Percentiles rank a stretch among this genome's conserved stretches.
Conservation (phyloP, 176 grass and related monocot species). For the Elymus sibiricus region DNA sequence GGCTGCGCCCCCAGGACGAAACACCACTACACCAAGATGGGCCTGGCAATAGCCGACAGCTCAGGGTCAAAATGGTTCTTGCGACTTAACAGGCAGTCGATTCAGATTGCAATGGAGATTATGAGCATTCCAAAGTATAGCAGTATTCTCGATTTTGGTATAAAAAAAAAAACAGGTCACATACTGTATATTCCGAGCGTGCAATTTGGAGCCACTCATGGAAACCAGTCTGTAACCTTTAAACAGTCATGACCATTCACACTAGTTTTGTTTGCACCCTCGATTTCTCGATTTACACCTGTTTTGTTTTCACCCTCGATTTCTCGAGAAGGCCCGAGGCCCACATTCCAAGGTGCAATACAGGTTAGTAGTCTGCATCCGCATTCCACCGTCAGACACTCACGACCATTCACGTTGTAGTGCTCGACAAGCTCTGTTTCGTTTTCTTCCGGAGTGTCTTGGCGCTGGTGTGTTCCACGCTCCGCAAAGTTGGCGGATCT, state of each 20-base stretch:
- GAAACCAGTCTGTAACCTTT: neutral
- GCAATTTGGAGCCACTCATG: neutral
- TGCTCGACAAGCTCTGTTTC: neutral
- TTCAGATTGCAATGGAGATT: neutral
- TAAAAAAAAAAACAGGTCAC: neutral
- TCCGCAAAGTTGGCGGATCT: neutral
- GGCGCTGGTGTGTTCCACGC: neutral
- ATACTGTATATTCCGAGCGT: neutral
- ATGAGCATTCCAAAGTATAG: neutral
- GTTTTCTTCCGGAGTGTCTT: neutral
- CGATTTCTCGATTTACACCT: neutral
- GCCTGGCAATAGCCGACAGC: neutral
- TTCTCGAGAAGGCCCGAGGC: too few species aligned
- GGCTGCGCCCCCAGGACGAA: too few species aligned
- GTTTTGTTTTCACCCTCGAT: neutral
- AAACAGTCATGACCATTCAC: neutral
- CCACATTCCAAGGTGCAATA: neutral
- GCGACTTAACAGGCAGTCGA: neutral
- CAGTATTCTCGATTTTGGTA: neutral
- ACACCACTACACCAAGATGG: too few species aligned
- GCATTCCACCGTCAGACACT: neutral
- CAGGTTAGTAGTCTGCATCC: neutral
- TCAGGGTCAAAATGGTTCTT: too few species aligned
- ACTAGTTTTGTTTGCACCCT: neutral
- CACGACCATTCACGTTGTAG: neutral